Evolutionary conservation across 352 stramenopile species (phyloP), one percentile per base, ranked within the genome.

Genomic region (Phytophthora citrophthora): DNA sequence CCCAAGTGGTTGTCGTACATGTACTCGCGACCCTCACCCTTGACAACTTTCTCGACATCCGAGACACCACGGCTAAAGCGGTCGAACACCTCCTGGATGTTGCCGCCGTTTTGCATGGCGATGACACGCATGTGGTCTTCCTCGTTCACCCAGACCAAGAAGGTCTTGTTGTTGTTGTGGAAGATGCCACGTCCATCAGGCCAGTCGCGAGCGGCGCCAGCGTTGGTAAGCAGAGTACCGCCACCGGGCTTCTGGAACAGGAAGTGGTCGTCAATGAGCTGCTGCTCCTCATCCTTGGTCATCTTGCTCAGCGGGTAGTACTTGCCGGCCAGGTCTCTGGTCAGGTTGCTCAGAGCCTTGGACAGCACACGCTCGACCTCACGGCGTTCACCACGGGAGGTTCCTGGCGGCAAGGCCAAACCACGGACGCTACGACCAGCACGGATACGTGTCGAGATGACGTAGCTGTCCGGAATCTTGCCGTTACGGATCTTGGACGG

Each of bases 211-310:
- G 86, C 88, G 5, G 91, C 84, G 4, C 89, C 89, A 18, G 90
- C 83, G 29, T 87, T 86, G 36, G 79, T 84, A 18, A 90, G 64
- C 51, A 93, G 64, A 34, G 80, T 90, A 31, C 76, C 81, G 3
- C 88, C 84, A 11, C 91, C 88, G 0, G 91, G 91, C 73, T 97
- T 96, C 55, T 96, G 83, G 67, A 97, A 97, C 11, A 97, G 68
- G 54, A 98, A 91, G 49, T 95, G 88, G 32, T 91, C 77, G 61
- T 90, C 69, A 32, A 97, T 93, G 12, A 97, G 75, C 76, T 96
- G 86, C 32, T 94, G 74, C 63, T 96, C 88, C 51, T 92, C 74
- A 9, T 88, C 70, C 61, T 93, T 92, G 32, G 84, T 88, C 81
- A 98, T 95, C 32, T 87, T 79, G 55, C 84, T 82, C 18, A 98